Evolutionary conservation across 2,329 filamentous ascomycete species (phyloP).

Genomic region (Aotearoamyces nothofagi): DNA sequence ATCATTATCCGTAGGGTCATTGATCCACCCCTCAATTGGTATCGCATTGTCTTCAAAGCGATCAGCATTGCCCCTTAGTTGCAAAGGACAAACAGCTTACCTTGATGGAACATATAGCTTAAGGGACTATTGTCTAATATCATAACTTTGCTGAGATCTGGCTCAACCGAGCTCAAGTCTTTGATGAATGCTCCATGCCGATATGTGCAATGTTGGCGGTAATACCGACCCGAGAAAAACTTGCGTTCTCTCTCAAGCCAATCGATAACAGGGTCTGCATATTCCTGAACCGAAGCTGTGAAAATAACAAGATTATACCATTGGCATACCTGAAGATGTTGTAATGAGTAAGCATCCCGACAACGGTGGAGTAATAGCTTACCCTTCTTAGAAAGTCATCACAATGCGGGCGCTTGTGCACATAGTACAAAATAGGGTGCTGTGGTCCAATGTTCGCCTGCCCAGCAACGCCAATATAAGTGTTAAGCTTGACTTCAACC

Average conservation of each 20-base stretch:
- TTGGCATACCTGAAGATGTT: conserved; percentile 56
- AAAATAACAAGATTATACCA: conserved; percentile 98
- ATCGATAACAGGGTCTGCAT: conserved; percentile 96
- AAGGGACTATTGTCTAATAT: conserved; percentile 97
- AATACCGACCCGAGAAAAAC: conserved; percentile 87
- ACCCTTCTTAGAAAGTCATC: conserved; percentile 88
- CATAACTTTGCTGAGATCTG: conserved; percentile 94
- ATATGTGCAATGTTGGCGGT: conserved; percentile 93
- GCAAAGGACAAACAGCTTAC: conserved; percentile 31
- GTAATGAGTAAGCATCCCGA: conserved; percentile 14
- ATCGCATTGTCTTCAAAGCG: conserved; percentile 74
- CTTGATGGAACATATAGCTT: conserved; percentile 98
- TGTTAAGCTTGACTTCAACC: conserved; percentile 88
- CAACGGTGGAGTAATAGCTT: too few relatives aligned
- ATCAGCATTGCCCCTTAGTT: conserved; percentile 8
- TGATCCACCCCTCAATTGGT: conserved; percentile 98
- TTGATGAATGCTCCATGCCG: conserved; percentile 97
- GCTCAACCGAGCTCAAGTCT: conserved; percentile 88
- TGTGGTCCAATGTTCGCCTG: conserved; percentile 61
- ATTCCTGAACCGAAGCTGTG: conserved; percentile 95
- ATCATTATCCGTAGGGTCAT: conserved; percentile 92
- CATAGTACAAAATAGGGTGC: conserved; percentile 95
- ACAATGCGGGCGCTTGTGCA: conserved; percentile 93
- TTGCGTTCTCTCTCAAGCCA: conserved; percentile 96
- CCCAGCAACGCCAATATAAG: conserved; percentile 50